Evolutionary conservation across 257 asterid species (phyloP).

Genomic region (Leonotis leonurus): DNA sequence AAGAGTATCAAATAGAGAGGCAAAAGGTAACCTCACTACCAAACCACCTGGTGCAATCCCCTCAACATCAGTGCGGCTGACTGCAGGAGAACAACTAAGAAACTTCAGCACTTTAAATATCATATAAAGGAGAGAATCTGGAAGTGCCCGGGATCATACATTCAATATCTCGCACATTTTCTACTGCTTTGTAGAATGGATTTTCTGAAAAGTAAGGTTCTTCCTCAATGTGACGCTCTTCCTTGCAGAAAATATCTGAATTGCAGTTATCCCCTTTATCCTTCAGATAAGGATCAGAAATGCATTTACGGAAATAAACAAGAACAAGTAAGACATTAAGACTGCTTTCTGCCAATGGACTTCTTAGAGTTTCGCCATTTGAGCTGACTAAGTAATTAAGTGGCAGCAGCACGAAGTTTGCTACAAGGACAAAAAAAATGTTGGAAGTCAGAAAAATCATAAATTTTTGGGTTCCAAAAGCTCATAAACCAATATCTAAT

Average conservation of each 20-base stretch:
- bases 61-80: slow-evolving; percentile 66
- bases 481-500: background rate
- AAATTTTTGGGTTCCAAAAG: background rate
- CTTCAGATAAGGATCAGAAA: slow-evolving; percentile 39
- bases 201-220: slow-evolving; percentile 53
- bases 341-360: slow-evolving; percentile 74
- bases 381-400: slow-evolving; percentile 68
- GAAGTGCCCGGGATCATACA: slow-evolving; percentile 38
- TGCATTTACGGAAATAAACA: slow-evolving; percentile 57
- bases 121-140: slow-evolving; percentile 12
- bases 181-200: slow-evolving; percentile 74
- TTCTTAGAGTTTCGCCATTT: slow-evolving; percentile 59
- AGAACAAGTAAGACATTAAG: slow-evolving; percentile 73
- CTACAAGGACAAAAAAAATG: slow-evolving; percentile 41
- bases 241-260: slow-evolving; percentile 47
- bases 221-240: slow-evolving; percentile 33
- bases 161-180: slow-evolving; percentile 78
- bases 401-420: slow-evolving; percentile 72
- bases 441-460: slow-evolving; percentile 12
- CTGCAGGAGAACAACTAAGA: slow-evolving; percentile 47
- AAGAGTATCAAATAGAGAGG: slow-evolving; percentile 82
- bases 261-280: slow-evolving; percentile 37
- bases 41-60: slow-evolving; percentile 53
- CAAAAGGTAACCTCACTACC: slow-evolving; percentile 74
- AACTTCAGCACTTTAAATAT: slow-evolving; percentile 19